phyloP scores from a whole-genome alignment of 805 yeast species.

The Starmerella etchellsii region DNA sequence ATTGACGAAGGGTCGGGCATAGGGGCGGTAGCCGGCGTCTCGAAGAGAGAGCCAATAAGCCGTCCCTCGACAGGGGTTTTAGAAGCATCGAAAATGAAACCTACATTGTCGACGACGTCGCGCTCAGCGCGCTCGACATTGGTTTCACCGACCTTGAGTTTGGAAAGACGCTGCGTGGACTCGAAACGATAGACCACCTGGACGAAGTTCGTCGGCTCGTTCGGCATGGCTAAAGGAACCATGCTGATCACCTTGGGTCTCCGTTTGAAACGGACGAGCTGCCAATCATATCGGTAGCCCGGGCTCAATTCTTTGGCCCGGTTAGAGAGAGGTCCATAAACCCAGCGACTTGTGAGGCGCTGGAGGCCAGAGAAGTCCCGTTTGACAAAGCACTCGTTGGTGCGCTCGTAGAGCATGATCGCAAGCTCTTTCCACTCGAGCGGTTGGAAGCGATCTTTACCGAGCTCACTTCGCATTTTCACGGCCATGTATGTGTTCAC shows the following conservation, averaged over 20 bases:
- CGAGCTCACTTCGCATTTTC: slow-evolving; percentile 21
- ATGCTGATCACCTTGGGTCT: slow-evolving; percentile 64
- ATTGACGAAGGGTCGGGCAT: slow-evolving; percentile 24
- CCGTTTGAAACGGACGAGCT: slow-evolving; percentile 51
- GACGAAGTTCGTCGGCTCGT: slow-evolving; percentile 40
- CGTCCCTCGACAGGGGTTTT: slow-evolving; percentile 41
- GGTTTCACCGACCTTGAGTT: slow-evolving; percentile 34
- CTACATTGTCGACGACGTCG: slow-evolving; percentile 48
- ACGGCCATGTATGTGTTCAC: slow-evolving; percentile 23
- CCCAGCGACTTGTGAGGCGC: slow-evolving; percentile 45
- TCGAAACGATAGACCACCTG: slow-evolving; percentile 53
- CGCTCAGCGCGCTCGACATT: slow-evolving; percentile 38
- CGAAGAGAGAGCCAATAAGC: slow-evolving; percentile 57
- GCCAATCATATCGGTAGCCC: slow-evolving; percentile 57
- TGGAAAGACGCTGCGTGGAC: slow-evolving; percentile 47
- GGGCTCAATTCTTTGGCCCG: slow-evolving; percentile 46
- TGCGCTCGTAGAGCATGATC: slow-evolving; percentile 58
- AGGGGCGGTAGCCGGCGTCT: slow-evolving; percentile 30
- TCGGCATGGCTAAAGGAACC: slow-evolving; percentile 51
- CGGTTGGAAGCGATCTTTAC: slow-evolving; percentile 28
- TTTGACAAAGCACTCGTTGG: slow-evolving; percentile 70
- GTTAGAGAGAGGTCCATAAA: slow-evolving; percentile 41
- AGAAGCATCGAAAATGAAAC: slow-evolving; percentile 46
- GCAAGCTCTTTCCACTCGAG: slow-evolving; percentile 77
- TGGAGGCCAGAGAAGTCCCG: slow-evolving; percentile 36